Evolutionary conservation across 345 rosid genomes (phyloP).

Genomic region (Eucalyptus cloeziana): DNA sequence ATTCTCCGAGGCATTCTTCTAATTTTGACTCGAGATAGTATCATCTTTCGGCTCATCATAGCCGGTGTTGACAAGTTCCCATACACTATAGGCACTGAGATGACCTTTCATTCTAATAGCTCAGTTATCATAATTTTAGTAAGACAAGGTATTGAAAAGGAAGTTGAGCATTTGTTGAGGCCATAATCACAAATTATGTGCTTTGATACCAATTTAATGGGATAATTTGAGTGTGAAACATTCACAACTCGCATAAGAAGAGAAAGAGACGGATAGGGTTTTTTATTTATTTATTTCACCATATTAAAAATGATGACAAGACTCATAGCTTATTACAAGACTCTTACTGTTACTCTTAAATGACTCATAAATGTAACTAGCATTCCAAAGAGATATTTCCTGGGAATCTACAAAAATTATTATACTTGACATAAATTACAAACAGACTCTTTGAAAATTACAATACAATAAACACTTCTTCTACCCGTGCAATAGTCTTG

Average conservation of each 20-base stretch:
- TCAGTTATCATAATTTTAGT: neutral
- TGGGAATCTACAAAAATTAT: neutral
- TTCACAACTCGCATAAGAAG: neutral
- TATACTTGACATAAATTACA: neutral
- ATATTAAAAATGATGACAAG: neutral
- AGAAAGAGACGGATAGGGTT: neutral
- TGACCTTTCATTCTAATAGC: neutral
- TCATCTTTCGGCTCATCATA: accelerated
- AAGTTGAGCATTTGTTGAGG: neutral
- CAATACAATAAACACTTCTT: neutral
- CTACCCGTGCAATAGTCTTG: too few relatives aligned
- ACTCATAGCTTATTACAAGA: neutral
- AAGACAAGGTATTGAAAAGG: neutral
- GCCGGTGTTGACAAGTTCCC: neutral
- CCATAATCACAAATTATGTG: neutral
- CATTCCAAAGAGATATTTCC: neutral
- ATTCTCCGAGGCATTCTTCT: neutral
- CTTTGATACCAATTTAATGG: neutral
- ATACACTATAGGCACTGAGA: neutral
- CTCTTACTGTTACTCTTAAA: neutral
- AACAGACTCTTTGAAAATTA: neutral
- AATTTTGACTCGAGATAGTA: neutral
- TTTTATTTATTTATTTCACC: neutral
- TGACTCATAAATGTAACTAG: neutral
- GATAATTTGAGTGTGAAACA: neutral